phyloP scores from a whole-genome alignment of 2,329 filamentous ascomycete genomes.

The Eutypa lata region DNA sequence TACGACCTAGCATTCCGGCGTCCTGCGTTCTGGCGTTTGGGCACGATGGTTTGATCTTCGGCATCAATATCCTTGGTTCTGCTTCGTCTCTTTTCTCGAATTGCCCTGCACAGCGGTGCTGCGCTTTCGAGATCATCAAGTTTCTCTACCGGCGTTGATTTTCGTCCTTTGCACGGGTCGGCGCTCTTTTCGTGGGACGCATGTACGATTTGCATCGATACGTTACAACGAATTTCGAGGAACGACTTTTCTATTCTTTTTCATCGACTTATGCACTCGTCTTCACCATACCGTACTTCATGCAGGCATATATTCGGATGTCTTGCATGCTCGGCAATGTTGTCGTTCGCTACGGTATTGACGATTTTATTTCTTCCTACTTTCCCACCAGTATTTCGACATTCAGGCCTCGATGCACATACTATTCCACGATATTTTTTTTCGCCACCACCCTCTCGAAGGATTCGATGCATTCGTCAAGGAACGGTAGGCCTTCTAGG shows the following conservation, averaged over 20 bases:
- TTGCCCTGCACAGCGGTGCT: conserved; percentile 10
- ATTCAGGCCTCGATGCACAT: no score
- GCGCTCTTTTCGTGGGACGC: background rate
- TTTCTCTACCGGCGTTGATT: conserved; percentile 3
- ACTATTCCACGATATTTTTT: background rate
- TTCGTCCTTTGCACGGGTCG: background rate
- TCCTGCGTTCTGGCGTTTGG: conserved; percentile 32
- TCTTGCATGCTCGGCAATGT: background rate
- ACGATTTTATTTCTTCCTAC: background rate
- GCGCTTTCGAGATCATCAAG: conserved; percentile 12
- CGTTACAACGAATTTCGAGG: background rate
- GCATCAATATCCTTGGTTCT: conserved; percentile 28
- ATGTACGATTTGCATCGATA: background rate
- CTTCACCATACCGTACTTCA: conserved; percentile 12
- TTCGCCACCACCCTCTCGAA: background rate
- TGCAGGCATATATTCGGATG: conserved; percentile 19
- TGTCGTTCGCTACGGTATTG: background rate
- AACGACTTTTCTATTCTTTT: conserved; percentile 20
- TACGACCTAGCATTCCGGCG: conserved; percentile 29
- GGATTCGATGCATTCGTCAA: background rate
- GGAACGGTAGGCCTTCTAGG: background rate
- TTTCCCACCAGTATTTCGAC: no score
- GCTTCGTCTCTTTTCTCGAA: conserved; percentile 19
- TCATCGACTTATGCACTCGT: conserved; percentile 13
- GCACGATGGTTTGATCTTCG: conserved; percentile 23